A percentile compares a stretch with the other conserved stretches of the same genome.
Evolutionary conservation across 805 yeast species (phyloP).

Genomic region (Nakazawaea pomicola): DNA sequence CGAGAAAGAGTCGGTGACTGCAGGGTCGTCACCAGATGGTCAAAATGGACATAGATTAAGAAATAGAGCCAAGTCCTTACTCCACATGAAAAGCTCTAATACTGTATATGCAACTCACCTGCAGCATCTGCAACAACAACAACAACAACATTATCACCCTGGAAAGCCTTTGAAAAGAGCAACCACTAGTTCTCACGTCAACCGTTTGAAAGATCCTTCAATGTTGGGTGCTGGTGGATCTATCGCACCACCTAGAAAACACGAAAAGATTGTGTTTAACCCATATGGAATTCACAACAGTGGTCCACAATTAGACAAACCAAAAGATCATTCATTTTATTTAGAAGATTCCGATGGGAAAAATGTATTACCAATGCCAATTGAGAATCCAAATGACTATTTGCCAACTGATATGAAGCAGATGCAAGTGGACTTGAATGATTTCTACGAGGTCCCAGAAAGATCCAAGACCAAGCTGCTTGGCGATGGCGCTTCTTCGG

Average conservation of each 20-base stretch:
- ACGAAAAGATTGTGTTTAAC: slow-evolving; percentile 48
- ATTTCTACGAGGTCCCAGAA: slow-evolving; percentile 46
- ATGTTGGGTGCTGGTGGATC: background rate
- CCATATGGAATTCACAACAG: slow-evolving; percentile 53
- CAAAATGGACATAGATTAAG: slow-evolving; percentile 1
- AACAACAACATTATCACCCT: background rate
- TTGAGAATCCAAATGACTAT: slow-evolving; percentile 59
- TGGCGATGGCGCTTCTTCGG: slow-evolving; percentile 72
- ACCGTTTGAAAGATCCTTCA: background rate
- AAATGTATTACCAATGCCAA: slow-evolving; percentile 53
- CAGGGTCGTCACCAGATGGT: background rate
- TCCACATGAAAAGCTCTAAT: slow-evolving; percentile 4
- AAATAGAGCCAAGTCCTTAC: slow-evolving; percentile 10
- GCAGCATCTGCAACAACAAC: too few relatives aligned
- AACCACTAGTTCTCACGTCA: background rate
- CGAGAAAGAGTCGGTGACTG: too few relatives aligned
- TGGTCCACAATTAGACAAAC: slow-evolving; percentile 22
- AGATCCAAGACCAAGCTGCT: slow-evolving; percentile 40
- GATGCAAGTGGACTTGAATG: slow-evolving; percentile 41
- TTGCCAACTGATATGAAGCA: slow-evolving; percentile 53
- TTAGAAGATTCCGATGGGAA: slow-evolving; percentile 32
- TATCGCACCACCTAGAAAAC: slow-evolving; percentile 1
- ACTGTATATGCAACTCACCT: too few relatives aligned
- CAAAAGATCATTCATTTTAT: slow-evolving; percentile 26
- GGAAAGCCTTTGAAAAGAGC: slow-evolving; percentile 4